Conservation (phyloP, 2,329 filamentous ascomycete genomes). For the Trichoderma breve region DNA sequence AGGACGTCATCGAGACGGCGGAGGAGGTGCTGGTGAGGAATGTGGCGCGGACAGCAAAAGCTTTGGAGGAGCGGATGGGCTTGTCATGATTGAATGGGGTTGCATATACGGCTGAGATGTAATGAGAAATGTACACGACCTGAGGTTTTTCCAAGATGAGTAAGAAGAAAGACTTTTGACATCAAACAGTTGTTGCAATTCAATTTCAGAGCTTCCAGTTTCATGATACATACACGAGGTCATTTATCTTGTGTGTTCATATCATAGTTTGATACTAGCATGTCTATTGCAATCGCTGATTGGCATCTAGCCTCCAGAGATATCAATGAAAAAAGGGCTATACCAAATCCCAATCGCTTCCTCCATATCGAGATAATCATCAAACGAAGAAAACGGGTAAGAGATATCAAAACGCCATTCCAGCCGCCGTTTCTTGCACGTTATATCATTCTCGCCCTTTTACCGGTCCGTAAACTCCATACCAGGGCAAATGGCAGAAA, state of each 20-base stretch:
- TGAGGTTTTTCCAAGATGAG: neutral
- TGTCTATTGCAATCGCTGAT: neutral
- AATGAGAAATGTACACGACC: neutral
- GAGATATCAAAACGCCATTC: neutral
- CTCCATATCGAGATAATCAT: neutral
- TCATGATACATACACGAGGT: neutral
- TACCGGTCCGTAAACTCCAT: constrained; percentile 9
- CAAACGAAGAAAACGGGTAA: neutral
- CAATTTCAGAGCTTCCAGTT: neutral
- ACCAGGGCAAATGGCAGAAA: neutral
- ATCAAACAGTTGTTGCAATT: neutral
- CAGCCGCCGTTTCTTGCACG: neutral
- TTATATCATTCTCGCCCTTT: neutral
- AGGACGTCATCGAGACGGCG: constrained; percentile 35
- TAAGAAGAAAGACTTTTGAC: no score
- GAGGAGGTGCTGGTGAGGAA: constrained; percentile 32
- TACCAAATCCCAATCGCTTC: neutral
- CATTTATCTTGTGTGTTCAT: neutral
- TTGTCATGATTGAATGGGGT: neutral
- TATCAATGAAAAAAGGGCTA: neutral
- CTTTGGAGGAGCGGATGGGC: constrained; percentile 20
- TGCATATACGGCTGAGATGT: neutral
- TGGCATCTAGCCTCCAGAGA: neutral
- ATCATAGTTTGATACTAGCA: neutral
- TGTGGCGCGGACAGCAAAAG: constrained; percentile 23